phyloP scores from a whole-genome alignment of 805 yeast genomes.

The Barnettozyma vustinii region DNA sequence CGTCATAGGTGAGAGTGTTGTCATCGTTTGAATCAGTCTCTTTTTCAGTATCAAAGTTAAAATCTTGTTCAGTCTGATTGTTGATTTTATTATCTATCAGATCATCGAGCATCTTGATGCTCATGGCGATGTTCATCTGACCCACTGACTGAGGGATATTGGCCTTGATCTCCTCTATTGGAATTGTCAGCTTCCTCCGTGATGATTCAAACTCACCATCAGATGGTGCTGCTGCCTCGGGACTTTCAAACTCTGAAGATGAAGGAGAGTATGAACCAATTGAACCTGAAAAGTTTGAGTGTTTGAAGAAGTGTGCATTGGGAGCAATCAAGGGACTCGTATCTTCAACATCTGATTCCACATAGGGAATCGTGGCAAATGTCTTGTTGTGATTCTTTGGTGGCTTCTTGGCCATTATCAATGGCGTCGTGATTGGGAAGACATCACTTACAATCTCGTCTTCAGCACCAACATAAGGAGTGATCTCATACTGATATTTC shows the following conservation, averaged over 20 bases:
- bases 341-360: constrained; percentile 20
- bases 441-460: constrained; percentile 19
- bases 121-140: constrained; percentile 35
- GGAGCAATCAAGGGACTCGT: constrained; percentile 22
- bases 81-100: constrained; percentile 24
- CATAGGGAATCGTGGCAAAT: not conserved
- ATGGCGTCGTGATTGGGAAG: constrained; percentile 21
- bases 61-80: constrained; percentile 11
- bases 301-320: constrained; percentile 24
- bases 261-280: constrained; percentile 44
- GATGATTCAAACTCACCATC: constrained; percentile 8
- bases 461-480: constrained; percentile 13
- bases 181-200: constrained; percentile 10
- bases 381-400: not conserved
- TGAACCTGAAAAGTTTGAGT: constrained; percentile 31
- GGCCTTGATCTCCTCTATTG: constrained; percentile 18
- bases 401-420: constrained; percentile 16
- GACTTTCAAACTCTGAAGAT: constrained; percentile 39
- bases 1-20: constrained; percentile 11
- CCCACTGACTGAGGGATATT: constrained; percentile 36
- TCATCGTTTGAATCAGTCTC: constrained; percentile 9
- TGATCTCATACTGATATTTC: constrained; percentile 7
- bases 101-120: constrained; percentile 32
- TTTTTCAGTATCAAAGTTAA: constrained; percentile 6
- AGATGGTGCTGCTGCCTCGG: constrained; percentile 23